Percentiles rank a stretch among this genome's conserved stretches.
These are phyloP conservation scores for Hypoxylon sp. DNA, from an alignment of 2,329 filamentous ascomycete genomes.

Conservation along the genomic window DNA sequence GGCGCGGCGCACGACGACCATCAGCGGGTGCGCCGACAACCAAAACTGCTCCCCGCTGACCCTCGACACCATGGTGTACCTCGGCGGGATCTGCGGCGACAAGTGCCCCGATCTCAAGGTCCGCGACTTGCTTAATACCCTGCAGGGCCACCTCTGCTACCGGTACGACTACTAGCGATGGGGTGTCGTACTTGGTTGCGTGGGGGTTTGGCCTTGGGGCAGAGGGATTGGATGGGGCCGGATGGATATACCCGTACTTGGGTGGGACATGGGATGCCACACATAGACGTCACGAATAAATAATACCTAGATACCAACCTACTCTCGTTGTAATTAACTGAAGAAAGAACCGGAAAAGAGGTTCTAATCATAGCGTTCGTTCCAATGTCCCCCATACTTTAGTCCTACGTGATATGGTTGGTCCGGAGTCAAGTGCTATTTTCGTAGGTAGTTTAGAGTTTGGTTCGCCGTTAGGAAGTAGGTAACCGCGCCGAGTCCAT, in stretches of 20 bases:
- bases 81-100: constrained; percentile 47
- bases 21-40: constrained; percentile 52
- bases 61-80: constrained; percentile 51
- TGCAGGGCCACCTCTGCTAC: constrained; percentile 51
- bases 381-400: neutral
- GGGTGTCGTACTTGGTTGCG: neutral
- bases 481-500: constrained; percentile 18
- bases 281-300: constrained; percentile 6
- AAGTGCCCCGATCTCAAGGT: constrained; percentile 52
- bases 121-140: constrained; percentile 49
- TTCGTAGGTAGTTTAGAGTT: neutral
- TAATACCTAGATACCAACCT: constrained; percentile 11
- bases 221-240: neutral
- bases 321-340: constrained; percentile 26
- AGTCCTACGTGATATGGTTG: neutral
- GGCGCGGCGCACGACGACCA: constrained; percentile 46
- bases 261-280: neutral
- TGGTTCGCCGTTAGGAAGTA: constrained; percentile 9
- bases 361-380: constrained; percentile 26
- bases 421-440: neutral
- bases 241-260: too few relatives aligned
- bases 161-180: constrained; percentile 51
- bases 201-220: neutral
- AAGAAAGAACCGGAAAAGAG: neutral
- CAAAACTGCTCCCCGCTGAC: constrained; percentile 50